A percentile compares a stretch with the other conserved stretches of the same genome.
phyloP scores from a whole-genome alignment of 179 eudicot genomes.

The Camellia oleifera region DNA sequence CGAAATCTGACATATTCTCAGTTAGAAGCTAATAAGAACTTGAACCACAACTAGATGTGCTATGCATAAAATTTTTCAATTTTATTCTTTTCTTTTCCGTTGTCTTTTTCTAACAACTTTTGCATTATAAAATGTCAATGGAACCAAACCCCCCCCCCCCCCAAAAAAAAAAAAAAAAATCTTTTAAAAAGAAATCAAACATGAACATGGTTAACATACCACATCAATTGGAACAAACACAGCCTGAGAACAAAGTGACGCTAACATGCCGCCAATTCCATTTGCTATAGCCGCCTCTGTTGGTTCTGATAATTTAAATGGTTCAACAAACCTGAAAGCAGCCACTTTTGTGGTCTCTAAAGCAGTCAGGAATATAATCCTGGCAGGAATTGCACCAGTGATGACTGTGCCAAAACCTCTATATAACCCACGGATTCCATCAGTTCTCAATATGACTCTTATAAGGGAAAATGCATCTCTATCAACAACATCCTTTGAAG shows the following conservation, averaged over 20 bases:
- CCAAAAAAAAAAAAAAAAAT: neutral
- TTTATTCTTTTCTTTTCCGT: neutral
- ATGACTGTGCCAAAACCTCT: constrained; percentile 98
- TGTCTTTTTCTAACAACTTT: too few relatives aligned
- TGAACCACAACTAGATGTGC: constrained; percentile 1
- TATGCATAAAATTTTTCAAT: neutral
- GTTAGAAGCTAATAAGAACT: neutral
- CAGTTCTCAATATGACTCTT: constrained; percentile 69
- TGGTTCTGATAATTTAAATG: constrained; percentile 80
- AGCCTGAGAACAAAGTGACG: constrained; percentile 80
- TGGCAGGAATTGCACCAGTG: constrained; percentile 87
- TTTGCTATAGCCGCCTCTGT: constrained; percentile 94
- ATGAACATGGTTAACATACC: constrained; percentile 43
- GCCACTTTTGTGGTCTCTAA: constrained; percentile 92
- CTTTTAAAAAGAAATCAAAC: neutral
- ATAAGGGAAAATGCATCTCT: constrained; percentile 69
- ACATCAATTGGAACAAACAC: constrained; percentile 94
- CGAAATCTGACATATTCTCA: neutral
- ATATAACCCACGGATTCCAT: constrained; percentile 91
- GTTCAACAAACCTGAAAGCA: constrained; percentile 72
- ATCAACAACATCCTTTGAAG: constrained; percentile 66
- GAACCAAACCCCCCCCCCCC: too few relatives aligned
- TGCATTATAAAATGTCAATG: neutral
- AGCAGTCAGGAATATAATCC: constrained; percentile 87
- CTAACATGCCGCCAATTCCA: constrained; percentile 93